Percentiles rank a stretch among this genome's conserved stretches.
phyloP scores from a whole-genome alignment of 2,329 filamentous ascomycete species.

The Lecanoromycetidae sp. region DNA sequence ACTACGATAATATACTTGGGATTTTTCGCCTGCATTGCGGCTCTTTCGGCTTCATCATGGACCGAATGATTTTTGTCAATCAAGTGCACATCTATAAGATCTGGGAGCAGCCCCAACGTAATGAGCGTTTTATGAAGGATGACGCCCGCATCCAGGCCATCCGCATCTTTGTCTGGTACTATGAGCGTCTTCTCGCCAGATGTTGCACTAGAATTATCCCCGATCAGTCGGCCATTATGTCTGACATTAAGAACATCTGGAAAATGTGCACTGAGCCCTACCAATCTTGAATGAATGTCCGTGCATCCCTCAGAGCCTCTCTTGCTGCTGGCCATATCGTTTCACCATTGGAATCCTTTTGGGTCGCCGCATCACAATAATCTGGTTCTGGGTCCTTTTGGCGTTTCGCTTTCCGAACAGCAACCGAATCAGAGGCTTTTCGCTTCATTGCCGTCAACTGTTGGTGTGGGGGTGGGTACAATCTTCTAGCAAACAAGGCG shows the following conservation, averaged over 20 bases:
- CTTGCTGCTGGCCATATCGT: constrained; percentile 51
- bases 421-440: constrained; percentile 7
- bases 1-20: constrained; percentile 51
- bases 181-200: constrained; percentile 44
- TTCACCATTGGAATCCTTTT: constrained; percentile 33
- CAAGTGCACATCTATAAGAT: constrained; percentile 46
- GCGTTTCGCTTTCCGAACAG: constrained; percentile 16
- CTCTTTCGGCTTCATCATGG: constrained; percentile 42
- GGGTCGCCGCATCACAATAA: constrained; percentile 23
- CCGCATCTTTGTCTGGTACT: constrained; percentile 57
- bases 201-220: constrained; percentile 34
- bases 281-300: constrained; percentile 48
- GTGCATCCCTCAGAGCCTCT: constrained; percentile 43
- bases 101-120: constrained; percentile 43
- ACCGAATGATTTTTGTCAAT: constrained; percentile 48
- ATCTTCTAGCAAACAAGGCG: background rate
- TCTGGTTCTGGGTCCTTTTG: constrained; percentile 18
- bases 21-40: constrained; percentile 37
- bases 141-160: constrained; percentile 52
- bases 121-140: constrained; percentile 50
- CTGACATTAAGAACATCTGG: background rate
- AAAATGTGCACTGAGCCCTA: constrained; percentile 25
- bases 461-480: too few species aligned
- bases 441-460: constrained; percentile 12
- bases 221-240: background rate